Conservation (phyloP, 1,284 basidiomycete genomes). For the Rugosomyces carneus region DNA sequence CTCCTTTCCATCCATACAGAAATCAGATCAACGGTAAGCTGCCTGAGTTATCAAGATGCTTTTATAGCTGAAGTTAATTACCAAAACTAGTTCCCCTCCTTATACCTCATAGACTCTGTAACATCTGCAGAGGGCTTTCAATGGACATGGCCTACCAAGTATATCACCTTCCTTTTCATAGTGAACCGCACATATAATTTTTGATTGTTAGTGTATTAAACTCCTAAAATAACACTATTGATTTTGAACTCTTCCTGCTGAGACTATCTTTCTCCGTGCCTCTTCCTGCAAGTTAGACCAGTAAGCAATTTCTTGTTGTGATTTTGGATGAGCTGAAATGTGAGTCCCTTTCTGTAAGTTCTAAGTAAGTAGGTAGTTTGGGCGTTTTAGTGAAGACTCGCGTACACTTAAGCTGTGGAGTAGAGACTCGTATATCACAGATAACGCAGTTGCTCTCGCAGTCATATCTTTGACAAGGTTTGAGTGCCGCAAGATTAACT, state of each 20-base stretch:
- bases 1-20: slow-evolving; percentile 44
- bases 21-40: slow-evolving; percentile 16
- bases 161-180: neutral
- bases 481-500: slow-evolving; percentile 71
- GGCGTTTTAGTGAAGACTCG: slow-evolving; percentile 8
- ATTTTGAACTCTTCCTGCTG: slow-evolving; percentile 29
- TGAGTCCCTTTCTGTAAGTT: slow-evolving; percentile 40
- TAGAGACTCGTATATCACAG: slow-evolving; percentile 69
- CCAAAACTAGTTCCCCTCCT: slow-evolving; percentile 16
- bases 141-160: neutral
- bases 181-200: neutral
- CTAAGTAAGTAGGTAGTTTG: slow-evolving; percentile 6
- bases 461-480: slow-evolving; percentile 59
- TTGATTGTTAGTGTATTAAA: slow-evolving; percentile 2
- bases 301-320: slow-evolving; percentile 51
- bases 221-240: slow-evolving; percentile 6
- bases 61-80: neutral
- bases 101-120: slow-evolving; percentile 12
- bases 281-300: slow-evolving; percentile 56
- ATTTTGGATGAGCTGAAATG: slow-evolving; percentile 49
- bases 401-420: slow-evolving; percentile 75
- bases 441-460: slow-evolving; percentile 63
- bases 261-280: slow-evolving; percentile 47
- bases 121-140: neutral
- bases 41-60: neutral